phyloP scores from a whole-genome alignment of 495 filamentous ascomycete species.

The Corynascus novoguineensis region DNA sequence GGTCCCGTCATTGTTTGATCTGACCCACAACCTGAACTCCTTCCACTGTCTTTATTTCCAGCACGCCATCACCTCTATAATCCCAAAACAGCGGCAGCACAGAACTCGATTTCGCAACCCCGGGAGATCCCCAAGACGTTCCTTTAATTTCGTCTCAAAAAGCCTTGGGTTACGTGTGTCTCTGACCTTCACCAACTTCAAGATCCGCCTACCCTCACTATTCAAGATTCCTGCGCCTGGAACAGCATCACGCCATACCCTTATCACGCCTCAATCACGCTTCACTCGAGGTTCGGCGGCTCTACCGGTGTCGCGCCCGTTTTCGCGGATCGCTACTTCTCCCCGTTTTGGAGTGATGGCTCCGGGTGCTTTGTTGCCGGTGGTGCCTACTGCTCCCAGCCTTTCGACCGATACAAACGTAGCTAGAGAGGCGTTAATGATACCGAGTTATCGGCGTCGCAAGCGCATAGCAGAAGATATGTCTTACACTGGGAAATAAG shows the following conservation, averaged over 20 bases:
- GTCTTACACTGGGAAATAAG: conserved; percentile 74
- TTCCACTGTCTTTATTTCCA: too few species aligned
- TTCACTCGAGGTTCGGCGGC: too few species aligned
- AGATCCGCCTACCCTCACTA: too few species aligned
- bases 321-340: conserved; percentile 28
- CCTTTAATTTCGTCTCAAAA: too few species aligned
- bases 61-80: too few species aligned
- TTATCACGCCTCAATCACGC: neutral
- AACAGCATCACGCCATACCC: neutral
- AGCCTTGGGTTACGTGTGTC: too few species aligned
- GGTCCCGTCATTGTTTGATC: neutral
- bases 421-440: conserved; percentile 35
- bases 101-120: too few species aligned
- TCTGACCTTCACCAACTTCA: too few species aligned
- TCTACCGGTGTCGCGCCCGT: conserved; percentile 16
- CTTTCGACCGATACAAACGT: conserved; percentile 51
- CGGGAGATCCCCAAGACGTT: too few species aligned
- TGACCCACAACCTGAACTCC: neutral
- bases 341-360: conserved; percentile 23
- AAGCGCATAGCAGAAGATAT: neutral
- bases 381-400: conserved; percentile 32
- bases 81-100: too few species aligned
- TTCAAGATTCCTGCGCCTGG: too few species aligned
- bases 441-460: too few species aligned
- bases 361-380: conserved; percentile 19